Base-by-base conservation (phyloP, 305 asterid species). In the Fraxinus ornus region DNA sequence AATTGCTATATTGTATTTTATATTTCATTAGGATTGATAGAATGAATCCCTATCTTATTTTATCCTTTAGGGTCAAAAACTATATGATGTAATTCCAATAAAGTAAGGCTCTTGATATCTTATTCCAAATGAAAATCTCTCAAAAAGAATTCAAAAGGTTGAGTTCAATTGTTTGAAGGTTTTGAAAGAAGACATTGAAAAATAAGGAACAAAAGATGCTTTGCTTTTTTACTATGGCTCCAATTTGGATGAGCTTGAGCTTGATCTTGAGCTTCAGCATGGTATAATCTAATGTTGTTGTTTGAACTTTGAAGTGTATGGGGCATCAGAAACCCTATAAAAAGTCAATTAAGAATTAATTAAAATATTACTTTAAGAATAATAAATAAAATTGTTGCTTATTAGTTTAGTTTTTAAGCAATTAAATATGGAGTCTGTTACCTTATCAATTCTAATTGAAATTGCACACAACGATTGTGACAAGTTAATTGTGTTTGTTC, bases 161-260 rank as follows among this genome's bases (percentile, higher is more conserved):
- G n/a, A 52, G 36, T 30, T 73, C 75, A 19, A 32, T 78, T 84
- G 80, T 81, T 76, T 68, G 84, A 81, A 84, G 32, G 73, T 68
- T 57, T 3, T 41, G 28, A 64, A 76, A 41, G 22, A 21, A 52
- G 36, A 33, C 36, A 36, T 32, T 37, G 62, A 78, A 74, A 83
- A 75, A 28, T 75, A 62, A 70, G 80, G 62, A 30, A 36, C 62
- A 81, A 62, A 77, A 82, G 72, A 44, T 35, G 82, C 49, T 73
- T 80, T 12, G 36, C 32, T 35, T 64, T 80, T 85, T 80, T 88
- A 87, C 86, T 68, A 84, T 70, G 55, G 52, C 8, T 78, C 33
- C 62, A 15, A 0, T 55, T 79, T 79, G 88, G 87, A 87, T 85
- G 86, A 82, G 86, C 30, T 52, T 62, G 35, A 82, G 35, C 33